phyloP scores from a whole-genome alignment of 2,329 filamentous ascomycete genomes.

The Rhinocladiella mackenziei region DNA sequence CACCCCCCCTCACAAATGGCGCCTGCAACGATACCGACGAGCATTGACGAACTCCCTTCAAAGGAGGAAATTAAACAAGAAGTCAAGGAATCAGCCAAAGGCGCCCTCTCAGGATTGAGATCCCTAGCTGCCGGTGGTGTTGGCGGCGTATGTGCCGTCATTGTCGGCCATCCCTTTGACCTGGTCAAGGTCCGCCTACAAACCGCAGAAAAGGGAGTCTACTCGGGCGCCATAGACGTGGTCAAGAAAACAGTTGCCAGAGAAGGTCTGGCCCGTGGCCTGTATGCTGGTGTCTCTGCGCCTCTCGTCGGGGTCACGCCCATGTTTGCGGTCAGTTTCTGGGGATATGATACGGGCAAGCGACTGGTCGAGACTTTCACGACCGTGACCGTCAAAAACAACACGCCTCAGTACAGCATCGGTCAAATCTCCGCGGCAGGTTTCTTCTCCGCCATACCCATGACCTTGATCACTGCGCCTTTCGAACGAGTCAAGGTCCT shows the following conservation, averaged over 20 bases:
- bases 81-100: conserved; percentile 48
- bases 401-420: conserved; percentile 65
- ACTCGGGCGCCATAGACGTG: conserved; percentile 85
- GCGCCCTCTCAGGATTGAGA: conserved; percentile 62
- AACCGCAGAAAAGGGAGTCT: conserved; percentile 90
- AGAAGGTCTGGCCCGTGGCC: conserved; percentile 71
- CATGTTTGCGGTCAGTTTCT: conserved; percentile 78
- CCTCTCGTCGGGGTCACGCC: conserved; percentile 93
- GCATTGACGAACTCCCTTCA: conserved; percentile 33
- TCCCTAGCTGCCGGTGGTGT: conserved; percentile 87
- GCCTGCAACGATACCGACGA: conserved; percentile 27
- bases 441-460: conserved; percentile 96
- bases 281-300: conserved; percentile 96
- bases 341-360: conserved; percentile 94
- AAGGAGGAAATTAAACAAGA: conserved; percentile 51
- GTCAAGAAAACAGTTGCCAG: conserved; percentile 81
- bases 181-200: conserved; percentile 96
- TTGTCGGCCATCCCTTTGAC: conserved; percentile 96
- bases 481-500: conserved; percentile 99
- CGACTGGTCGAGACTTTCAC: conserved; percentile 69
- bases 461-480: conserved; percentile 96
- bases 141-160: conserved; percentile 86
- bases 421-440: conserved; percentile 86
- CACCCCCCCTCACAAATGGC: conserved; percentile 17
- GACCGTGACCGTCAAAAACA: conserved; percentile 59